Evolutionary conservation across 73 alveolate species (phyloP).

Genomic region (Paraurostyla sp.): DNA sequence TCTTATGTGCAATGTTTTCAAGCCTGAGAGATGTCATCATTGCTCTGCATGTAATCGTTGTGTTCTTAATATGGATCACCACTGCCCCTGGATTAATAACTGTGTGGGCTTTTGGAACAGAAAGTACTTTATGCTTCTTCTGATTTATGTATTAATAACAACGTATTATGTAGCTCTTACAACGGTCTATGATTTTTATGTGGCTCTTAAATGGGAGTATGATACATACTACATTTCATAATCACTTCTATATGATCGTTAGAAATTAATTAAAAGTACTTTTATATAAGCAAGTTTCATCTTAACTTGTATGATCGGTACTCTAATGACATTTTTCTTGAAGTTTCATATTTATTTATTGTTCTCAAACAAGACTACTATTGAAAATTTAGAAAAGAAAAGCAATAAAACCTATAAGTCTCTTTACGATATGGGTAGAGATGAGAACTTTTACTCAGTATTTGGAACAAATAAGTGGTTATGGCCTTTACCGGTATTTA

Average conservation of each 20-base stretch:
- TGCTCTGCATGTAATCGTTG: slow-evolving; percentile 96
- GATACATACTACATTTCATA: not conserved
- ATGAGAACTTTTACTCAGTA: slow-evolving; percentile 19
- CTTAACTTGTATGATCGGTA: not conserved
- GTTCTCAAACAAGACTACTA: slow-evolving; percentile 39
- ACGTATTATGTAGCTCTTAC: slow-evolving; percentile 64
- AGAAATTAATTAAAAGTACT: not conserved
- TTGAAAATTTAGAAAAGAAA: slow-evolving; percentile 53
- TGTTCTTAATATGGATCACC: slow-evolving; percentile 96
- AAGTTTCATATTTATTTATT: slow-evolving; percentile 32
- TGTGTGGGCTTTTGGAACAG: slow-evolving; percentile 95
- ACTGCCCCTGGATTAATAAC: slow-evolving; percentile 96
- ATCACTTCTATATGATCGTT: not conserved
- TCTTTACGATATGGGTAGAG: not conserved
- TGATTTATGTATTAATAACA: slow-evolving; percentile 80
- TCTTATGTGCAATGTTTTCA: slow-evolving; percentile 88
- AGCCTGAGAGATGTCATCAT: slow-evolving; percentile 96
- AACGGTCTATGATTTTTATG: not conserved
- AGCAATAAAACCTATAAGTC: not conserved
- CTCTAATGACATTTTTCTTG: slow-evolving; percentile 44
- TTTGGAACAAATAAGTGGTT: slow-evolving; percentile 41
- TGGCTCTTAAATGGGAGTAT: not conserved
- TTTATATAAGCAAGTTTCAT: not conserved
- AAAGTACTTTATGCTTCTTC: slow-evolving; percentile 88
- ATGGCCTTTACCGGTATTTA: slow-evolving; percentile 59